These are phyloP conservation scores for Parastagonospora avenae DNA, from an alignment of 2,329 filamentous ascomycete species.

Conservation along the genomic window DNA sequence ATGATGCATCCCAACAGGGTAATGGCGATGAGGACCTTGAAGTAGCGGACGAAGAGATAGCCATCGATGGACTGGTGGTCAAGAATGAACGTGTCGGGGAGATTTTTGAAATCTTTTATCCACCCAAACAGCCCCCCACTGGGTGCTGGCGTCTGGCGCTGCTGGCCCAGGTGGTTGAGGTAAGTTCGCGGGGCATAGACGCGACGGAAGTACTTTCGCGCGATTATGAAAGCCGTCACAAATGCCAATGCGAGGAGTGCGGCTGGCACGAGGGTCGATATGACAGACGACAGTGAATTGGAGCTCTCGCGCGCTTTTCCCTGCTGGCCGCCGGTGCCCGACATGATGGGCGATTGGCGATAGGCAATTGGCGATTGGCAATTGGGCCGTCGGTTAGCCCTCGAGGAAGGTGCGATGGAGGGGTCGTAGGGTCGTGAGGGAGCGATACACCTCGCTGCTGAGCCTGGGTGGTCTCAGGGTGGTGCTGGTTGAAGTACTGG, in stretches of 20 bases:
- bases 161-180: slow-evolving; percentile 48
- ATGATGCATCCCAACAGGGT: slow-evolving; percentile 51
- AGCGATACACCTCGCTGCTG: background rate
- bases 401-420: background rate
- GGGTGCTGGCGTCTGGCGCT: slow-evolving; percentile 55
- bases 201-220: slow-evolving; percentile 50
- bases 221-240: slow-evolving; percentile 48
- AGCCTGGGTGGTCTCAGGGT: background rate
- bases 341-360: slow-evolving; percentile 22
- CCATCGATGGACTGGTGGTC: slow-evolving; percentile 57
- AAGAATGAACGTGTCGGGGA: slow-evolving; percentile 53
- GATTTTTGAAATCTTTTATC: slow-evolving; percentile 54
- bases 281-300: slow-evolving; percentile 54
- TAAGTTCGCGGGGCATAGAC: slow-evolving; percentile 55
- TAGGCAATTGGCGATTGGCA: too few relatives aligned
- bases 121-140: slow-evolving; percentile 57
- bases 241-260: slow-evolving; percentile 36
- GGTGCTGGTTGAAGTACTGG: background rate
- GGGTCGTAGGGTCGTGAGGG: background rate
- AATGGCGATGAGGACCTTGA: slow-evolving; percentile 51
- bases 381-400: slow-evolving; percentile 11
- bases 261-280: slow-evolving; percentile 42
- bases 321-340: slow-evolving; percentile 27
- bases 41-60: slow-evolving; percentile 55
- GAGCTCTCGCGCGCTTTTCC: slow-evolving; percentile 38